Evolutionary conservation across 768 basidiomycete genomes (phyloP).

Genomic region (Zangia roseola): DNA sequence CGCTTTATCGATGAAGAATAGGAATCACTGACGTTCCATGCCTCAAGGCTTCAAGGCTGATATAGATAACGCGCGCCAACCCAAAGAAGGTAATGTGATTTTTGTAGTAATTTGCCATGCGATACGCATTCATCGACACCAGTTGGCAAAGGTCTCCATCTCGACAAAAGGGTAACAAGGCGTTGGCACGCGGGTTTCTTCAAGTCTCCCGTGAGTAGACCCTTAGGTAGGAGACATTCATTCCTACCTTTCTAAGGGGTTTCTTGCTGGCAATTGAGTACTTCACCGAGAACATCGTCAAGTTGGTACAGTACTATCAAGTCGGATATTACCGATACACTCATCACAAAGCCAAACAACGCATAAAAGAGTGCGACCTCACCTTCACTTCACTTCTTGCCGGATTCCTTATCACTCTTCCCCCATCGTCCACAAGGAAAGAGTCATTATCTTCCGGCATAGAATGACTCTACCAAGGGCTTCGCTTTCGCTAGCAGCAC

Average conservation of each 20-base stretch:
- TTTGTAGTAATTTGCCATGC: not conserved
- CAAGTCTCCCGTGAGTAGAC: too few species aligned
- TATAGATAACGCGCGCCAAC: not conserved
- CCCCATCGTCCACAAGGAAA: slow-evolving; percentile 11
- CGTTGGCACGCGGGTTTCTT: not conserved
- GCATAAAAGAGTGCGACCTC: slow-evolving; percentile 1
- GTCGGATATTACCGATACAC: slow-evolving; percentile 19
- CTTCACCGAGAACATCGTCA: too few species aligned
- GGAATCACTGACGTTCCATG: too few species aligned
- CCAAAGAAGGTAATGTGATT: slow-evolving; percentile 3
- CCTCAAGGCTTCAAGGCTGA: too few species aligned
- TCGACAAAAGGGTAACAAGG: too few species aligned
- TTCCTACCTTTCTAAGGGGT: too few species aligned
- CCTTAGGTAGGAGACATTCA: too few species aligned
- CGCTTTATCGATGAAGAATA: too few species aligned
- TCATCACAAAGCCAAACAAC: slow-evolving; percentile 25
- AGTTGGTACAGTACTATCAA: not conserved
- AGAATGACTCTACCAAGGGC: slow-evolving; percentile 42
- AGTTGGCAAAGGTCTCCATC: too few species aligned
- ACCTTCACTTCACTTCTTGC: slow-evolving; percentile 10
- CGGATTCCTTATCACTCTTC: slow-evolving; percentile 34
- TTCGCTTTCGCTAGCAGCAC: slow-evolving; percentile 78
- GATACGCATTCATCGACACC: not conserved
- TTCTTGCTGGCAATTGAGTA: too few species aligned
- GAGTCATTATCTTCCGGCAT: slow-evolving; percentile 39